Evolutionary conservation across 2,329 filamentous ascomycete genomes (phyloP), one percentile per base, ranked within the genome.

Genomic region (Xylaria polymorpha): DNA sequence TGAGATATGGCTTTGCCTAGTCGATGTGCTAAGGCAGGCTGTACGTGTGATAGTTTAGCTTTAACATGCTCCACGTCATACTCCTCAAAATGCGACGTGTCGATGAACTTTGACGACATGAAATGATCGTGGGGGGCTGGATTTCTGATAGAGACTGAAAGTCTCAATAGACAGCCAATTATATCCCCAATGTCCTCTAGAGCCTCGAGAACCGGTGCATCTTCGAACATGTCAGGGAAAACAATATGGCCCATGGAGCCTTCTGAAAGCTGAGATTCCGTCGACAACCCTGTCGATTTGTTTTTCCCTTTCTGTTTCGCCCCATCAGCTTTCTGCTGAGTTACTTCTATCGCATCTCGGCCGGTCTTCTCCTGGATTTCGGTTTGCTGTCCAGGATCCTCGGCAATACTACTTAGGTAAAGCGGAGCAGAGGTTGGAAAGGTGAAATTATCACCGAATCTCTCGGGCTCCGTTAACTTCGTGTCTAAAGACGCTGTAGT

Each of bases 361-460:
- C 93, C 89, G 1, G 94, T 94, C 80, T 94, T 97, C 75, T 94
- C 92, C 77, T 97, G 91, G 71, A 99, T 98, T 77, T 94, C 90
- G 76, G 94, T 90, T 81, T 98, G 96, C 83, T 98, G 98, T 53
- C 85, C 87, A 20, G 94, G 94, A 78, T 99, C 96, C 79, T 98
- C 99, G 67, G 96, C 95, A 69, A 99, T 99, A 1, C 93, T 91
- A 35, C 99, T 94, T 41, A 99, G 83, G 80, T 99, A 96, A 61
- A 88, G 90, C 1, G 96, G 96, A 12, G 99, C 94, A 6, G 94
- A 94, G 2, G 95, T 98, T 59, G 92, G 91, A n/a, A 99, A 87
- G 82, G 98, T 98, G 85, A 99, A 99, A 78, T 89, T 96, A 74
- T 91, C 88, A 0, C 95, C 94, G 80, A 99, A 99, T 77, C 95